Percentiles rank a stretch among this genome's conserved stretches.
phyloP scores from a whole-genome alignment of 2,329 filamentous ascomycete genomes.

The Fusarium globosum region DNA sequence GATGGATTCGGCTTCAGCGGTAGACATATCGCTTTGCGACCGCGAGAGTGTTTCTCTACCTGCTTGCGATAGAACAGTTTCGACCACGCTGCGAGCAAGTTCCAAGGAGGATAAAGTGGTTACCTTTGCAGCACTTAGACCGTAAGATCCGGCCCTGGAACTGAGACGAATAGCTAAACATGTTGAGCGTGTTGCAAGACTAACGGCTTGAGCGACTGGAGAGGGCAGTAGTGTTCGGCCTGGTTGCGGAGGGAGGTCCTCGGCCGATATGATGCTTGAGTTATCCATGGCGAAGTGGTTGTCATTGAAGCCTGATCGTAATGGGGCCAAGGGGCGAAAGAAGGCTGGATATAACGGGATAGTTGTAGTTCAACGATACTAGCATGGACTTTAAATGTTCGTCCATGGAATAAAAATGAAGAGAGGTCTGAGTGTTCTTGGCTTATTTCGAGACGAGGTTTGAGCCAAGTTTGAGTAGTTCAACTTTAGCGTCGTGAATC shows the following conservation, averaged over 20 bases:
- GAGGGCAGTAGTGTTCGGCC: conserved; percentile 65
- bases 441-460: neutral
- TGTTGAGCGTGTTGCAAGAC: conserved; percentile 69
- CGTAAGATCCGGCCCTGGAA: conserved; percentile 62
- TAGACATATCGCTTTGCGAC: conserved; percentile 59
- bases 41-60: conserved; percentile 61
- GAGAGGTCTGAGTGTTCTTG: neutral
- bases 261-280: conserved; percentile 21
- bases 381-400: neutral
- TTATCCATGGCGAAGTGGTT: conserved; percentile 36
- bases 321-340: neutral
- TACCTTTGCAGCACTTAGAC: conserved; percentile 64
- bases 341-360: neutral
- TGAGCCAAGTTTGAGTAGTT: conserved; percentile 12
- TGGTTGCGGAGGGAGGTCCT: conserved; percentile 38
- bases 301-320: conserved; percentile 15
- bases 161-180: conserved; percentile 66
- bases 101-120: conserved; percentile 69
- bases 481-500: neutral
- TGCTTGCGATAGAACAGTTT: conserved; percentile 64
- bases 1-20: conserved; percentile 65
- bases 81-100: conserved; percentile 65
- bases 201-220: conserved; percentile 68
- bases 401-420: neutral
- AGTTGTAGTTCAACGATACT: neutral